These are phyloP conservation scores for Hypoxylon sp. DNA, from an alignment of 2,329 filamentous ascomycete genomes.

Conservation along the genomic window DNA sequence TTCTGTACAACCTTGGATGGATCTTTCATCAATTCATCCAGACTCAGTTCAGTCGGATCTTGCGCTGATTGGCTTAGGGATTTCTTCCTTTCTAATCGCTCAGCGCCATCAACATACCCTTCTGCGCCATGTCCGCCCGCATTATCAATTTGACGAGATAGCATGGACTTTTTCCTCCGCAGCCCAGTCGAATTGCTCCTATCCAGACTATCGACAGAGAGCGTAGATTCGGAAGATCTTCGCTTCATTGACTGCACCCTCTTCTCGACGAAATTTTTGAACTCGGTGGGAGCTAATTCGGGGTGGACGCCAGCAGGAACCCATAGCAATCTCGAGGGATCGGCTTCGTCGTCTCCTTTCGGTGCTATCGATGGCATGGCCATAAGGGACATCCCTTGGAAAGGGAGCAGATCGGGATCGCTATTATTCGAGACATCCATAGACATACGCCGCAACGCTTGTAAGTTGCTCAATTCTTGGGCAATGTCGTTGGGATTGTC, in stretches of 20 bases:
- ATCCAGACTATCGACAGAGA: conserved; percentile 65
- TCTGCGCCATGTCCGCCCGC: conserved; percentile 64
- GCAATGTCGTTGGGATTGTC: conserved; percentile 88
- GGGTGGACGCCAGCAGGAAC: conserved; percentile 94
- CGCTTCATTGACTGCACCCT: conserved; percentile 89
- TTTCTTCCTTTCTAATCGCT: conserved; percentile 76
- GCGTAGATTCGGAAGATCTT: conserved; percentile 75
- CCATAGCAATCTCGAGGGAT: conserved; percentile 91
- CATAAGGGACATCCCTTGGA: conserved; percentile 69
- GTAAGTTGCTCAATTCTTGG: conserved; percentile 90
- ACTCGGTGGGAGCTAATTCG: conserved; percentile 92
- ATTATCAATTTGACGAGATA: conserved; percentile 89
- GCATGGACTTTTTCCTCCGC: conserved; percentile 91
- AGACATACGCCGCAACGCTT: conserved; percentile 89
- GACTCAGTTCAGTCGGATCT: conserved; percentile 67
- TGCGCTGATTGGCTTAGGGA: conserved; percentile 62
- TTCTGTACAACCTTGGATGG: conserved; percentile 75
- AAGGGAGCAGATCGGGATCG: conserved; percentile 79
- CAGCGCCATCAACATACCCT: conserved; percentile 84
- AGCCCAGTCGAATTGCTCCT: conserved; percentile 69
- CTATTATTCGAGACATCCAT: conserved; percentile 85
- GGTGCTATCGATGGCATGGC: conserved; percentile 78
- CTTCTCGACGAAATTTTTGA: conserved; percentile 95
- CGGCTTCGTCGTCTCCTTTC: conserved; percentile 78
- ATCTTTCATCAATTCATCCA: conserved; percentile 86